Evolutionary conservation across 805 yeast genomes (phyloP), one percentile per base, ranked within the genome.

Genomic region (Kodamaea nitidulidarum): DNA sequence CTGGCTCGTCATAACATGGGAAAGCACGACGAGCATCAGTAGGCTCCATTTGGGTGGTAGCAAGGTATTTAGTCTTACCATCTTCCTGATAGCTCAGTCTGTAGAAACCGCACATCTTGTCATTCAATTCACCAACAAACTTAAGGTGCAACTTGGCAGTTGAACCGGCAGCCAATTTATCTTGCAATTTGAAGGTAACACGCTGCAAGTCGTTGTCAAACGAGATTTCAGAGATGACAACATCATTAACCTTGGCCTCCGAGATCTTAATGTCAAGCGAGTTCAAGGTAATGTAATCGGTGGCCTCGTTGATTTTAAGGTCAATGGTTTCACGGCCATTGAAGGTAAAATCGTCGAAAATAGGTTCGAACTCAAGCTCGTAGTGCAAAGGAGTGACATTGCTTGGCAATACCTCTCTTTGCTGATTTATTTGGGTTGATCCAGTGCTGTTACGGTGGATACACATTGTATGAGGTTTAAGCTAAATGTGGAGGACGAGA

Each of bases 1-100:
- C 78, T 15, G 95, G 95, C 58, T 84, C 93, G 61, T 85, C 95
- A 52, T 81, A 83, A 55, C 84, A 84, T 24, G 95, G 95, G 72
- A 85, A 85, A 7, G 93, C 93, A 52, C 88, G 75, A 52, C 95
- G 78, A 50, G 91, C 86, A 56, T 85, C 93, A 15, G 91, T 82
- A 16, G 95, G 81, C 65, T 85, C 95, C 78, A 85, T 81, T 63
- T 85, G 95, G 32, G 95, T 84, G 33, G 90, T 81, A 32, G 88
- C 86, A 73, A 84, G 71, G 58, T 81, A 81, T 54, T 80, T 81
- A 28, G 78, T 79, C 43, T 71, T 69, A 15, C 87, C 84, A 46
- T 81, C 71, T 43, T 72, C 70, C 46, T 70, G 71, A 59, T 84
- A 84, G 30, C 78, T 65, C 14, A 88, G 81, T 52, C 85, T 73